These are phyloP conservation scores for Tricholoma saponaceum DNA, from an alignment of 768 basidiomycete genomes.

Conservation along the genomic window DNA sequence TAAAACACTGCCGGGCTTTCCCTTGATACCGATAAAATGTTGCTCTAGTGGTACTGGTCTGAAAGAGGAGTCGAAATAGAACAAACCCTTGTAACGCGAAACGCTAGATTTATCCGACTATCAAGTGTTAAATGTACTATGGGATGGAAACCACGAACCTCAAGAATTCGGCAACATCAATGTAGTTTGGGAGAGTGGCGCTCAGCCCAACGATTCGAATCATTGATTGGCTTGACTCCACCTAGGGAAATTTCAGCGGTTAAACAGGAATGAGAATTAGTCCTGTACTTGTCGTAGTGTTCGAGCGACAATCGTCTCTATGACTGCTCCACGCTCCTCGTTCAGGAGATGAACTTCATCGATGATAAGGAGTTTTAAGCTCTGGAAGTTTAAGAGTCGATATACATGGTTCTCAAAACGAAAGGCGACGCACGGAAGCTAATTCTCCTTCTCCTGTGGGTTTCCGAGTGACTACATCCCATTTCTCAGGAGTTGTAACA, in stretches of 20 bases:
- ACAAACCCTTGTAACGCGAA: conserved; percentile 80
- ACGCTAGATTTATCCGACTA: conserved; percentile 49
- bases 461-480: conserved; percentile 98
- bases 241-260: conserved; percentile 38
- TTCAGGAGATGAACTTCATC: conserved; percentile 97
- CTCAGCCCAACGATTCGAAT: conserved; percentile 96
- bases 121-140: background rate
- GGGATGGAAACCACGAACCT: conserved; percentile 43
- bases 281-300: conserved; percentile 78
- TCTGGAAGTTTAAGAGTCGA: conserved; percentile 40
- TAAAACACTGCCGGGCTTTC: conserved; percentile 71
- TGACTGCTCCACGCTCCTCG: conserved; percentile 96
- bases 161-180: conserved; percentile 94
- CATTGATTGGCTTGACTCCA: conserved; percentile 93
- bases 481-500: conserved; percentile 98
- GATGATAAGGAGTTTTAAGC: conserved; percentile 90
- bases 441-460: conserved; percentile 96
- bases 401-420: background rate
- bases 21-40: conserved; percentile 91
- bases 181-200: conserved; percentile 95
- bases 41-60: conserved; percentile 95
- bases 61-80: conserved; percentile 98
- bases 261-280: background rate
- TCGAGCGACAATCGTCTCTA: conserved; percentile 96
- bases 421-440: conserved; percentile 62